Evolutionary conservation across 1,139 yeast species (phyloP).

Genomic region (Scheffersomyces parashehatae): DNA sequence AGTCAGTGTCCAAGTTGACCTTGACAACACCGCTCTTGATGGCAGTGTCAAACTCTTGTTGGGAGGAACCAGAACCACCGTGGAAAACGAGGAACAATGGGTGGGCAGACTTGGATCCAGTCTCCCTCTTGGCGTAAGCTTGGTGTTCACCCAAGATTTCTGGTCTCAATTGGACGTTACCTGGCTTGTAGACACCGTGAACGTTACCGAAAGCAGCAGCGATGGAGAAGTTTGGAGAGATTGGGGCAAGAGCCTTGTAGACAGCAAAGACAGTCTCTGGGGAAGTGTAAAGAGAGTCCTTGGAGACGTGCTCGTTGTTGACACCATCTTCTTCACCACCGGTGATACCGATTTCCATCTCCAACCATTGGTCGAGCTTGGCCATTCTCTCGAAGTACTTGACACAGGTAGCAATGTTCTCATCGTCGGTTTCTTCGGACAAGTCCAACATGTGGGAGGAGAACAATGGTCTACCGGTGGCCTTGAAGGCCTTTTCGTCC

Average conservation of each 20-base stretch:
- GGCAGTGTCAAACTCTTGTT: slow-evolving; percentile 87
- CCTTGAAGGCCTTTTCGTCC: slow-evolving; percentile 87
- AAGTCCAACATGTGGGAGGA: slow-evolving; percentile 99
- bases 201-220: slow-evolving; percentile 99
- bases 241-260: slow-evolving; percentile 83
- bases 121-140: slow-evolving; percentile 69
- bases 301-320: slow-evolving; percentile 91
- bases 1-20: slow-evolving; percentile 99
- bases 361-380: slow-evolving; percentile 95
- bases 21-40: slow-evolving; percentile 94
- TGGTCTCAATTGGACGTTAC: slow-evolving; percentile 94
- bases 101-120: slow-evolving; percentile 53
- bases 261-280: slow-evolving; percentile 95
- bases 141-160: slow-evolving; percentile 96
- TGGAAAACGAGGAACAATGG: slow-evolving; percentile 99
- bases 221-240: slow-evolving; percentile 97
- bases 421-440: slow-evolving; percentile 95
- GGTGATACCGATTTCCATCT: slow-evolving; percentile 99
- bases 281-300: slow-evolving; percentile 86
- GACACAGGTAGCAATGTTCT: slow-evolving; percentile 91
- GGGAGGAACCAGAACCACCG: slow-evolving; percentile 99
- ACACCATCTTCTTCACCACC: slow-evolving; percentile 99
- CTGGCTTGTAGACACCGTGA: slow-evolving; percentile 99
- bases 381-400: slow-evolving; percentile 94
- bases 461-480: slow-evolving; percentile 91